phyloP scores from a whole-genome alignment of 139 green algal species.

The Chlamydomonas incerta region DNA sequence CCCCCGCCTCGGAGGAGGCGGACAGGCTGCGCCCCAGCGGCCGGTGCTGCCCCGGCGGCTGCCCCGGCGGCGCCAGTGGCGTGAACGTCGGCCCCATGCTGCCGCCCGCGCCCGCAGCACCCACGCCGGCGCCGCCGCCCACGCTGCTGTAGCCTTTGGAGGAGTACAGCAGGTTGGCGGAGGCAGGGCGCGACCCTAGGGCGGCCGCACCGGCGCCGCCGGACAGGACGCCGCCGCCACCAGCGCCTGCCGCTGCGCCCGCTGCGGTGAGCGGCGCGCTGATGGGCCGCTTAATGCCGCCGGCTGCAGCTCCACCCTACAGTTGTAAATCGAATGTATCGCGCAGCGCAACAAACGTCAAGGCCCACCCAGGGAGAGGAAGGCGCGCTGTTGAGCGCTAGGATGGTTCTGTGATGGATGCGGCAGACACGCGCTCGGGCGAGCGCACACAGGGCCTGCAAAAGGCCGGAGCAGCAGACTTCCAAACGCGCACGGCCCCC shows the following conservation, averaged over 20 bases:
- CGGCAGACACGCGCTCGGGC: too few species aligned
- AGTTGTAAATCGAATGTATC: too few species aligned
- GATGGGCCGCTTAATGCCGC: conserved; percentile 8
- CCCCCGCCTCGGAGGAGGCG: neutral
- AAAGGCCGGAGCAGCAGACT: too few species aligned
- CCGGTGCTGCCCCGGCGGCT: neutral
- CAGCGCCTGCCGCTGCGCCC: neutral
- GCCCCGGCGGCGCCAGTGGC: neutral
- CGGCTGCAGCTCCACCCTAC: neutral
- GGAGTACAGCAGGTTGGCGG: conserved; percentile 7
- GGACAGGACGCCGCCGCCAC: neutral
- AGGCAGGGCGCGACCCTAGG: neutral
- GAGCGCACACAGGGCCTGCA: too few species aligned
- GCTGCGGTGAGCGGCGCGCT: neutral
- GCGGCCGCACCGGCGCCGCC: too few species aligned
- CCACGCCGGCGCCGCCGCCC: too few species aligned
- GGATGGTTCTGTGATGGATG: too few species aligned
- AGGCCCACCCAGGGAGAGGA: too few species aligned
- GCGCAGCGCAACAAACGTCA: too few species aligned
- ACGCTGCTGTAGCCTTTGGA: neutral
- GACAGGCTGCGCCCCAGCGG: neutral
- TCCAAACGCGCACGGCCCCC: too few species aligned
- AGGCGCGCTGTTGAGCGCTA: too few species aligned
- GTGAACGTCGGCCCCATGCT: neutral
- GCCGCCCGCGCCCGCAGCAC: neutral